These are phyloP conservation scores for Byssoonygena ceratinophila DNA, from an alignment of 2,329 filamentous ascomycete species.

Conservation along the genomic window DNA sequence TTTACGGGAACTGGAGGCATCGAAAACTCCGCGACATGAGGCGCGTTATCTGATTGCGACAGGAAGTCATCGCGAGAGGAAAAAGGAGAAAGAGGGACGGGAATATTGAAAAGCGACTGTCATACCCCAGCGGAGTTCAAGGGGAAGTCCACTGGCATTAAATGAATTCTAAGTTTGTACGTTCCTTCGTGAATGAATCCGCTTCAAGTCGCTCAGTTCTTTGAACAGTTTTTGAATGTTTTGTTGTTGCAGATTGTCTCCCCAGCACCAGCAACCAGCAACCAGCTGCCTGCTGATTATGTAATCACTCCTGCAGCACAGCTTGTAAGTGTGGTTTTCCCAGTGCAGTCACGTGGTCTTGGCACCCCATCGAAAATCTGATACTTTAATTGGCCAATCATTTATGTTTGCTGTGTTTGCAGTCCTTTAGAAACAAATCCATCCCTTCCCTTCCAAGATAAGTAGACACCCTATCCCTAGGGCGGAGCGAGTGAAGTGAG, in stretches of 20 bases:
- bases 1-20: conserved; percentile 41
- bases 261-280: conserved; percentile 2
- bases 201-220: neutral
- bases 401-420: no score
- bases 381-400: no score
- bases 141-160: neutral
- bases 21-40: conserved; percentile 39
- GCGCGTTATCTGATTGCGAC: conserved; percentile 35
- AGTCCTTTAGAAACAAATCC: no score
- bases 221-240: neutral
- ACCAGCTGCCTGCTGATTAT: neutral
- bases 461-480: no score
- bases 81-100: conserved; percentile 9
- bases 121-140: neutral
- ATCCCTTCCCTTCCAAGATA: no score
- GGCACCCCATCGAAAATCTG: no score
- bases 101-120: neutral
- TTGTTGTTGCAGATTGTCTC: conserved; percentile 1
- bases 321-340: no score
- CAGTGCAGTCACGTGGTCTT: no score
- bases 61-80: conserved; percentile 32
- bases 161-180: neutral
- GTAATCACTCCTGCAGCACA: neutral
- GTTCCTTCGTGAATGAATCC: neutral
- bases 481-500: no score